Conservation (phyloP, 768 basidiomycete genomes). For the Tricholoma hemisulphureum region DNA sequence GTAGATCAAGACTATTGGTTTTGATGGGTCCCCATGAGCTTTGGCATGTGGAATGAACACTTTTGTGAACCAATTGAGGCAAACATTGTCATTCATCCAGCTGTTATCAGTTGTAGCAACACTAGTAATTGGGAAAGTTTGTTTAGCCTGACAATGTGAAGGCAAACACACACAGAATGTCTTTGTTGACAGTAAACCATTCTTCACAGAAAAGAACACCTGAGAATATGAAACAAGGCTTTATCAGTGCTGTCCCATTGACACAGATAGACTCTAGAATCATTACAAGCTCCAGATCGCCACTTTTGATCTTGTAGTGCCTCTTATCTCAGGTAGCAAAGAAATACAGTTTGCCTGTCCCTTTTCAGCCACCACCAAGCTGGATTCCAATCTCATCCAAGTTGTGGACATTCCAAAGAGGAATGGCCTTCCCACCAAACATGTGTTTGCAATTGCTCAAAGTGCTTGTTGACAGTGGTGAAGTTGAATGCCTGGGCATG, state of each 20-base stretch:
- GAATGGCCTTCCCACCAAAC: not conserved
- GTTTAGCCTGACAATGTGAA: no score
- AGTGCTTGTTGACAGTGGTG: no score
- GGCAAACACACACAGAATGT: not conserved
- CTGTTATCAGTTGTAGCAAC: conserved; percentile 33
- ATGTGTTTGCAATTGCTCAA: not conserved
- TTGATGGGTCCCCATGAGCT: conserved; percentile 20
- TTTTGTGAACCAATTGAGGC: conserved; percentile 28
- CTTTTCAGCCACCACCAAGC: not conserved
- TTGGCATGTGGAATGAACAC: conserved; percentile 35
- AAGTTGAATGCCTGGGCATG: no score
- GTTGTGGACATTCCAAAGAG: no score
- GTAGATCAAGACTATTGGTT: conserved; percentile 35
- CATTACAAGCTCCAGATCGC: not conserved
- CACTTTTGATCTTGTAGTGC: not conserved
- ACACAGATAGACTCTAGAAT: not conserved
- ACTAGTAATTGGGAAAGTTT: no score
- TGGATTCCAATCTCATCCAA: not conserved
- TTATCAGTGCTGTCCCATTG: not conserved
- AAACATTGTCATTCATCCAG: conserved; percentile 31
- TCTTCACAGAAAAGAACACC: not conserved
- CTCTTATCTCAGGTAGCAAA: no score
- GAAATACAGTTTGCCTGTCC: not conserved
- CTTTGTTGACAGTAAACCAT: not conserved
- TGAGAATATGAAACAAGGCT: not conserved